Conservation (phyloP, 1,139 yeast genomes). For the Pichia kudriavzevii region DNA sequence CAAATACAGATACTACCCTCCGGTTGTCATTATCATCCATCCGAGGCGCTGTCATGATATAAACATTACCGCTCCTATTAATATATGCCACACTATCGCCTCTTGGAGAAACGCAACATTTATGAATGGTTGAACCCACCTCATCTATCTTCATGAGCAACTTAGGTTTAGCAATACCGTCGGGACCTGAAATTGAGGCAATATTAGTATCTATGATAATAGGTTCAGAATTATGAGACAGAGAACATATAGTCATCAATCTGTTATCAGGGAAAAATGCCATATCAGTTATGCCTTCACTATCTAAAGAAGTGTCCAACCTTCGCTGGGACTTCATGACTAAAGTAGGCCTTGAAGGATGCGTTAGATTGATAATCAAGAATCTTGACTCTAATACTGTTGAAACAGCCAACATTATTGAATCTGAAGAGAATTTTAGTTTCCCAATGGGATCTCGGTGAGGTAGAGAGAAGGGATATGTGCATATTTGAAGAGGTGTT, state of each 20-base stretch:
- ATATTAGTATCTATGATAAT: conserved; percentile 53
- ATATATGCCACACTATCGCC: conserved; percentile 80
- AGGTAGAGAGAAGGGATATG: conserved; percentile 62
- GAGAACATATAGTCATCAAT: conserved; percentile 51
- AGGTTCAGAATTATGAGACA: conserved; percentile 53
- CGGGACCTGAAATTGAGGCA: conserved; percentile 31
- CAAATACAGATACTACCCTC: conserved; percentile 66
- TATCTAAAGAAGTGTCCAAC: conserved; percentile 58
- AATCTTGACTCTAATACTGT: conserved; percentile 78
- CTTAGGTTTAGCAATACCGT: conserved; percentile 46
- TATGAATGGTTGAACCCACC: conserved; percentile 74
- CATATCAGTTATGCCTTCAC: conserved; percentile 86
- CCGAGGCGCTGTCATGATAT: conserved; percentile 57
- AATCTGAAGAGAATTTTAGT: conserved; percentile 62
- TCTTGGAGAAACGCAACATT: conserved; percentile 70
- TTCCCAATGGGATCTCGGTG: conserved; percentile 78
- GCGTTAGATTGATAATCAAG: conserved; percentile 62
- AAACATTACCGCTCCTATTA: conserved; percentile 70
- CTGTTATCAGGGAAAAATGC: conserved; percentile 59
- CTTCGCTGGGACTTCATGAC: conserved; percentile 56
- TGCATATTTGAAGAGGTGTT: conserved; percentile 17
- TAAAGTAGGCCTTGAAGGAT: conserved; percentile 61
- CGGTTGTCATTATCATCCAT: conserved; percentile 45
- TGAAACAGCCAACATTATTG: conserved; percentile 68
- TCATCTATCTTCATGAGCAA: conserved; percentile 59